A percentile compares a stretch with the other conserved stretches of the same genome.
Evolutionary conservation across 2,329 filamentous ascomycete genomes (phyloP).

Genomic region (Sporothrix curviconia): DNA sequence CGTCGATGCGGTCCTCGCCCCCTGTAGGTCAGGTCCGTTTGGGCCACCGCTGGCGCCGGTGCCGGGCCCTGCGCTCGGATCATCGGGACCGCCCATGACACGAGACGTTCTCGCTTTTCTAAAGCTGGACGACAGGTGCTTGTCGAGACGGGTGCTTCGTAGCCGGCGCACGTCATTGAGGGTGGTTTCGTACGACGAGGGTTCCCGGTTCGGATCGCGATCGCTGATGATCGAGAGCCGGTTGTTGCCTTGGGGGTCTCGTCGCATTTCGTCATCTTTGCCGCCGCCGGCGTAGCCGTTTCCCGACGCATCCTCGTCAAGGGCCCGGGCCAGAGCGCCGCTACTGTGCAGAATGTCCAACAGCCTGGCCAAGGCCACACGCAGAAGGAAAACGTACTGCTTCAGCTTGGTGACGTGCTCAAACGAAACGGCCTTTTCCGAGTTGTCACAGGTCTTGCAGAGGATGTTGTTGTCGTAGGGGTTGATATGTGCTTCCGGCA

Average conservation of each 20-base stretch:
- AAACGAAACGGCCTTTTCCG: conserved; percentile 50
- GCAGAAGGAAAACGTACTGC: conserved; percentile 88
- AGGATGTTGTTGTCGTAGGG: conserved; percentile 61
- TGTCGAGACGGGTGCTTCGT: conserved; percentile 87
- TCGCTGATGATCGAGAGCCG: conserved; percentile 35
- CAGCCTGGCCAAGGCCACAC: conserved; percentile 83
- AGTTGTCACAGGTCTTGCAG: conserved; percentile 60
- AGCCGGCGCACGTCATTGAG: conserved; percentile 90
- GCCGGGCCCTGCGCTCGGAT: conserved; percentile 59
- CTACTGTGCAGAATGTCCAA: conserved; percentile 79
- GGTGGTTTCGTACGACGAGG: conserved; percentile 87
- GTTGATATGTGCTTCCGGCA: conserved; percentile 67
- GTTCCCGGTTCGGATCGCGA: conserved; percentile 56
- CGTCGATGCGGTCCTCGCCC: conserved; percentile 70
- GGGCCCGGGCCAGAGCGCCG: conserved; percentile 63
- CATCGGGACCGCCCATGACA: conserved; percentile 83
- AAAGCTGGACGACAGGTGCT: conserved; percentile 87
- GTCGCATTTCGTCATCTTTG: conserved; percentile 48
- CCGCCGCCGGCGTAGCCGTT: neutral
- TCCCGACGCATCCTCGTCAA: neutral
- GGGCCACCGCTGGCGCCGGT: conserved; percentile 54
- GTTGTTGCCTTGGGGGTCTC: conserved; percentile 56
- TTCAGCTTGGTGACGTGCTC: conserved; percentile 76
- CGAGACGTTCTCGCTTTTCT: conserved; percentile 83
- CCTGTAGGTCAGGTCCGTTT: conserved; percentile 46